Conservation (phyloP, 2,329 filamentous ascomycete genomes). For the Neodidymelliopsis sp. region DNA sequence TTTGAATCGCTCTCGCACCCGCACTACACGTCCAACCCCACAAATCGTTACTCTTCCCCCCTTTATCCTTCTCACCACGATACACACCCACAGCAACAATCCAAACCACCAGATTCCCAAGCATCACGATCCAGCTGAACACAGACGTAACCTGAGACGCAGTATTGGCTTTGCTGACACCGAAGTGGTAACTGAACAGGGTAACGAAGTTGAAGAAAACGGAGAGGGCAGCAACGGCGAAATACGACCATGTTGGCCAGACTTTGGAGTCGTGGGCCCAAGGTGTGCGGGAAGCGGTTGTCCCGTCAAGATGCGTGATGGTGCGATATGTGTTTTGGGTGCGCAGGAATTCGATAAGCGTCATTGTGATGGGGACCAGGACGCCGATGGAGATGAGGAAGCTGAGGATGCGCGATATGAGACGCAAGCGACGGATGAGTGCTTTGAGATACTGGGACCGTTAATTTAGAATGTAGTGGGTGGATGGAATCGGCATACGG, state of each 20-base stretch:
- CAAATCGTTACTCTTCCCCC: constrained; percentile 48
- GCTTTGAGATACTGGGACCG: constrained; percentile 44
- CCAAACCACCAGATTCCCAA: constrained; percentile 50
- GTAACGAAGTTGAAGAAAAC: constrained; percentile 46
- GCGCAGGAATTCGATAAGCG: constrained; percentile 48
- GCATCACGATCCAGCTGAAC: constrained; percentile 41
- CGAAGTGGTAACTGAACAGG: constrained; percentile 43
- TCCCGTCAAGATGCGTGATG: constrained; percentile 24
- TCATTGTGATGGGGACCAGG: constrained; percentile 47
- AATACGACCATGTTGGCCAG: constrained; percentile 54
- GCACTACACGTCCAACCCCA: constrained; percentile 54
- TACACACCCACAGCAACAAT: constrained; percentile 45
- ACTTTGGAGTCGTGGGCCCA: constrained; percentile 49
- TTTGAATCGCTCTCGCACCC: constrained; percentile 46
- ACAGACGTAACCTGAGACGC: constrained; percentile 34
- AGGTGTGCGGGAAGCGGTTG: constrained; percentile 43
- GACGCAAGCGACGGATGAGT: constrained; percentile 48
- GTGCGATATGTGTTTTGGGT: constrained; percentile 42
- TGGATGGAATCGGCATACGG: constrained; percentile 18
- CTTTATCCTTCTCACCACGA: constrained; percentile 44
- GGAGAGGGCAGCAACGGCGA: constrained; percentile 40
- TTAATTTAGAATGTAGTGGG: constrained; percentile 2
- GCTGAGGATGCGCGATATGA: constrained; percentile 47
- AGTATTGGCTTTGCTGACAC: constrained; percentile 45
- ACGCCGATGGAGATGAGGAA: constrained; percentile 45